These are phyloP conservation scores for Chaetoceros muelleri DNA, from an alignment of 108 stramenopile species.

Conservation along the genomic window DNA sequence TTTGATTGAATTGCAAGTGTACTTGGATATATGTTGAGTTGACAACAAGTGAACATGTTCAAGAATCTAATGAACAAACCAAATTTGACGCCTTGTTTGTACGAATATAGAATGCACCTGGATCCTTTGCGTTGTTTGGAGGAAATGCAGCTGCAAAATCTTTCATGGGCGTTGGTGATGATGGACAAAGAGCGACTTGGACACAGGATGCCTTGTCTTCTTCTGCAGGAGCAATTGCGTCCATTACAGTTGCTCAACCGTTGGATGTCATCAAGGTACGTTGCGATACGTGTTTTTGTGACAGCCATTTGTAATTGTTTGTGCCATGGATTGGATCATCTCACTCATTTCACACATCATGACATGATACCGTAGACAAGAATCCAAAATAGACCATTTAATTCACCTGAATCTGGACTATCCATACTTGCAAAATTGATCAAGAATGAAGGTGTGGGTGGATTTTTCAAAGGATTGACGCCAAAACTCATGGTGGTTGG, in stretches of 20 bases:
- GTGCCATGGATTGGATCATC: too few species aligned
- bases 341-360: background rate
- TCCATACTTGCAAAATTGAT: slow-evolving; percentile 47
- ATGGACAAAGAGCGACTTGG: slow-evolving; percentile 35
- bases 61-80: too few species aligned
- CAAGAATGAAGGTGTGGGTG: slow-evolving; percentile 48
- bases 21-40: too few species aligned
- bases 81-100: too few species aligned
- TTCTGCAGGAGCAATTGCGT: slow-evolving; percentile 40
- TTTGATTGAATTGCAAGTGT: too few species aligned
- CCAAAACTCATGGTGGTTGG: slow-evolving; percentile 74
- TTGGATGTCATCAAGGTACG: slow-evolving; percentile 56
- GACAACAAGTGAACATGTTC: too few species aligned
- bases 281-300: too few species aligned
- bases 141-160: slow-evolving; percentile 50
- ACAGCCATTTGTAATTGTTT: too few species aligned
- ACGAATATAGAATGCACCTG: slow-evolving; percentile 61
- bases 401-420: slow-evolving; percentile 55
- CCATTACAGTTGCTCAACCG: slow-evolving; percentile 60
- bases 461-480: slow-evolving; percentile 68
- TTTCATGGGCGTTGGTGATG: slow-evolving; percentile 36
- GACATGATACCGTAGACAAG: slow-evolving; percentile 17
- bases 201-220: slow-evolving; percentile 42
- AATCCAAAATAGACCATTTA: slow-evolving; percentile 61
- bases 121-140: slow-evolving; percentile 69